Conservation (phyloP, 1,284 basidiomycete species). For the Agroathelia rolfsii region DNA sequence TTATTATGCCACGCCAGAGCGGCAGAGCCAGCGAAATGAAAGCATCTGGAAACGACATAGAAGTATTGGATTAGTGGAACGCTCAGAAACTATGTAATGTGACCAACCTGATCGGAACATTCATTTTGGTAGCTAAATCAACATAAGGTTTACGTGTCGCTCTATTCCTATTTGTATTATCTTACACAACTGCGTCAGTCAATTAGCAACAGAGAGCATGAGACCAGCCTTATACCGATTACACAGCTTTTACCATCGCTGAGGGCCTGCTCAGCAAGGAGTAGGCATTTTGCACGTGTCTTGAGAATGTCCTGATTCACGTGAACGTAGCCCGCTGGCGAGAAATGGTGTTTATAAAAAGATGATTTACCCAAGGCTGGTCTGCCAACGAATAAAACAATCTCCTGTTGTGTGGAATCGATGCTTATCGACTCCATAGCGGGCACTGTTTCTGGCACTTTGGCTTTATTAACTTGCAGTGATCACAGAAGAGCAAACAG, state of each 20-base stretch:
- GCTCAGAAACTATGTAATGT: neutral
- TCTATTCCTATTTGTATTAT: slow-evolving; percentile 78
- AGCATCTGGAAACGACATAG: slow-evolving; percentile 39
- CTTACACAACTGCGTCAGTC: slow-evolving; percentile 26
- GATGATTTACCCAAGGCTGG: slow-evolving; percentile 85
- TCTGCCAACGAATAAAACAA: slow-evolving; percentile 83
- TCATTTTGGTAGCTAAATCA: slow-evolving; percentile 46
- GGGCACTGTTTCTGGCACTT: too few relatives aligned
- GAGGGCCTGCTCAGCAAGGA: slow-evolving; percentile 49
- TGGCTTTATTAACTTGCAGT: too few relatives aligned
- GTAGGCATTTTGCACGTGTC: slow-evolving; percentile 67
- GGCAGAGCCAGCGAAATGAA: slow-evolving; percentile 60
- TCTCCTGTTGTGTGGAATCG: slow-evolving; percentile 23
- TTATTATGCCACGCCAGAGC: slow-evolving; percentile 89
- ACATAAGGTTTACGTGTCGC: slow-evolving; percentile 64
- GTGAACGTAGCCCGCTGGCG: slow-evolving; percentile 61
- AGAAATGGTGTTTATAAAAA: slow-evolving; percentile 67
- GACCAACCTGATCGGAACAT: slow-evolving; percentile 47
- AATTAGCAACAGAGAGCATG: slow-evolving; percentile 1
- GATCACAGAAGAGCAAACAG: slow-evolving; percentile 1
- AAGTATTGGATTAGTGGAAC: slow-evolving; percentile 1
- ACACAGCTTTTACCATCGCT: slow-evolving; percentile 57
- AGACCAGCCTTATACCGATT: slow-evolving; percentile 38
- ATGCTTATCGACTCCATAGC: slow-evolving; percentile 20
- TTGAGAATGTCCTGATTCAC: slow-evolving; percentile 82